A percentile compares a stretch with the other conserved stretches of the same genome.
These are phyloP conservation scores for Blastobotrys peoriensis DNA, from an alignment of 805 yeast genomes.

Conservation along the genomic window DNA sequence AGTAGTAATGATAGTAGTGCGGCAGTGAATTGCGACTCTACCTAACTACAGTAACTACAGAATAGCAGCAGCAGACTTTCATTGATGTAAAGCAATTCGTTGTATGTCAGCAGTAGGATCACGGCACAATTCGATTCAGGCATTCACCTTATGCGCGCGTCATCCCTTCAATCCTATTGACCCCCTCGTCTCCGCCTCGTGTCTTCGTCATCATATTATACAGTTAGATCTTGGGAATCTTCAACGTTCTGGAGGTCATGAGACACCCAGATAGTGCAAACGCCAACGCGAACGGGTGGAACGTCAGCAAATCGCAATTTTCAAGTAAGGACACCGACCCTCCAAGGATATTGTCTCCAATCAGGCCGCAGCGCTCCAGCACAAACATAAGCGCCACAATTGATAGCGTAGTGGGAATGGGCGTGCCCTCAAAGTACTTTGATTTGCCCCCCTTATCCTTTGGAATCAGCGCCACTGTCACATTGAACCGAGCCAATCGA, in stretches of 20 bases:
- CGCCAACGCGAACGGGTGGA: slow-evolving; percentile 62
- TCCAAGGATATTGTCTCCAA: slow-evolving; percentile 50
- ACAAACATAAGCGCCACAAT: slow-evolving; percentile 70
- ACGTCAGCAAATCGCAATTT: slow-evolving; percentile 53
- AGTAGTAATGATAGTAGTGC: too few relatives aligned
- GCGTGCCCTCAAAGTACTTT: slow-evolving; percentile 91
- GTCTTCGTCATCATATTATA: too few relatives aligned
- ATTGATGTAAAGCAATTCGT: too few relatives aligned
- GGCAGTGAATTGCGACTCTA: too few relatives aligned
- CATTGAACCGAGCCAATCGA: slow-evolving; percentile 91
- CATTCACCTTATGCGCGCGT: too few relatives aligned
- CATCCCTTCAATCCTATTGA: too few relatives aligned
- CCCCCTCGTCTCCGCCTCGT: too few relatives aligned
- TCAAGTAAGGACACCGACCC: slow-evolving; percentile 43
- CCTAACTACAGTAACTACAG: too few relatives aligned
- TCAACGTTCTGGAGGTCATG: slow-evolving; percentile 84
- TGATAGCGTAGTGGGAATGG: slow-evolving; percentile 81
- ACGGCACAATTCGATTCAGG: too few relatives aligned
- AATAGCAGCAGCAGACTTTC: too few relatives aligned
- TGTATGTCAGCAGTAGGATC: too few relatives aligned
- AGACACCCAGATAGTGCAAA: slow-evolving; percentile 81
- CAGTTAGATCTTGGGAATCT: slow-evolving; percentile 74
- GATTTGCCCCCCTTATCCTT: slow-evolving; percentile 84
- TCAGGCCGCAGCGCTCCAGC: slow-evolving; percentile 47
- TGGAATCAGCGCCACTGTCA: slow-evolving; percentile 87